These are phyloP conservation scores for Orbilia blumenaviensis DNA, from an alignment of 2,329 filamentous ascomycete species.

Conservation along the genomic window DNA sequence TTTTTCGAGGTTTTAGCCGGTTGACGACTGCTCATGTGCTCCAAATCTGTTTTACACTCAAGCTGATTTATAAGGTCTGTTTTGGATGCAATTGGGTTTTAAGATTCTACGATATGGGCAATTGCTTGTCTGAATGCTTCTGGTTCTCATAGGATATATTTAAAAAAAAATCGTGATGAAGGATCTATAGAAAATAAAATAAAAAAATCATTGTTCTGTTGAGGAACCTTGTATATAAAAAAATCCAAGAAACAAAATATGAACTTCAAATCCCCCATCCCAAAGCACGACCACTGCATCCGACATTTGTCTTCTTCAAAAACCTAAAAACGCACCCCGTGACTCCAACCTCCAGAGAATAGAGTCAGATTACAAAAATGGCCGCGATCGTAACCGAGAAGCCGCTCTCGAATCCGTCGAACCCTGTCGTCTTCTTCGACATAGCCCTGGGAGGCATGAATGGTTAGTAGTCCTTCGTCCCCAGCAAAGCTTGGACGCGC, in stretches of 20 bases:
- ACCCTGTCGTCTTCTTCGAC: constrained; percentile 74
- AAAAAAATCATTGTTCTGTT: not conserved
- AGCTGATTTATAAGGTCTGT: too few species aligned
- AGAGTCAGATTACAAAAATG: constrained; percentile 14
- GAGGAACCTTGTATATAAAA: not conserved
- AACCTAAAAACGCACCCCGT: not conserved
- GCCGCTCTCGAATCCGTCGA: constrained; percentile 36
- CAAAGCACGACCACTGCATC: not conserved
- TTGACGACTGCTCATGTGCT: not conserved
- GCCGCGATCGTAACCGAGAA: constrained; percentile 44
- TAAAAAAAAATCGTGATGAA: not conserved
- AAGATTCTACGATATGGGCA: not conserved
- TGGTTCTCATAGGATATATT: not conserved
- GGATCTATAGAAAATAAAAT: not conserved
- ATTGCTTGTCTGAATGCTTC: not conserved
- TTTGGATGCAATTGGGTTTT: not conserved
- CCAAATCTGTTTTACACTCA: not conserved
- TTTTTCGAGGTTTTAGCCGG: not conserved
- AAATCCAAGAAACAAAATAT: not conserved
- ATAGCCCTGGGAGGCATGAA: constrained; percentile 77
- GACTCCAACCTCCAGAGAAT: not conserved
- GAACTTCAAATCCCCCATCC: not conserved
- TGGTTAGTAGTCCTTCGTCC: constrained; percentile 52
- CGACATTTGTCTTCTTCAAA: not conserved
- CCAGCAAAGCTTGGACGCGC: not conserved